A percentile compares a stretch with the other conserved stretches of the same genome.
phyloP scores from a whole-genome alignment of 164 flowering plant genomes.

The Paratinospora sagittata region DNA sequence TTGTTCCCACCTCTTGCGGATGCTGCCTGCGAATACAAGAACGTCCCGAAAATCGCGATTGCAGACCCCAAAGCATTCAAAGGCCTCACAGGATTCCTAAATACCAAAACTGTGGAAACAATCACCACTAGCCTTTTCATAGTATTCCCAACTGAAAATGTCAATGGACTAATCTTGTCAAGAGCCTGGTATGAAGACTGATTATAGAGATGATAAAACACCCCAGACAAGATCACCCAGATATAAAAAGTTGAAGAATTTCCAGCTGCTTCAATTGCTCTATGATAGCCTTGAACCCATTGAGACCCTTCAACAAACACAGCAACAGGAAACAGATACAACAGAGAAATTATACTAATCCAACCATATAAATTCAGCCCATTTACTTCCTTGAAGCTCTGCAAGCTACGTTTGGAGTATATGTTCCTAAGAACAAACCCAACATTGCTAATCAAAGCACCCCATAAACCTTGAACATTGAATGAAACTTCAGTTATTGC shows the following conservation, averaged over 20 bases:
- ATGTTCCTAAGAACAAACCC: constrained; percentile 87
- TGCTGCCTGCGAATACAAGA: constrained; percentile 86
- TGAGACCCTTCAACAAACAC: constrained; percentile 77
- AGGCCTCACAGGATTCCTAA: constrained; percentile 81
- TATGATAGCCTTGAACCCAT: constrained; percentile 70
- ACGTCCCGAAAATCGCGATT: constrained; percentile 82
- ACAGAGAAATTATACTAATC: constrained; percentile 64
- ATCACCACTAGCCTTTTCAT: constrained; percentile 96
- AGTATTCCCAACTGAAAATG: constrained; percentile 87
- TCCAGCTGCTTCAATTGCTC: constrained; percentile 48
- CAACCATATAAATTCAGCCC: constrained; percentile 86
- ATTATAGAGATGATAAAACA: constrained; percentile 85
- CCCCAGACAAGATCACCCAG: constrained; percentile 73
- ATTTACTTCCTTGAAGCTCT: constrained; percentile 70
- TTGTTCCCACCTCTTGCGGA: constrained; percentile 38
- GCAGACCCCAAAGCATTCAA: constrained; percentile 85
- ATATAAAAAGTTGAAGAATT: constrained; percentile 58
- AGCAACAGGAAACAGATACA: constrained; percentile 75
- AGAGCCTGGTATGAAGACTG: constrained; percentile 87
- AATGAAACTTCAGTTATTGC: constrained; percentile 85
- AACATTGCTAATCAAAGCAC: constrained; percentile 84
- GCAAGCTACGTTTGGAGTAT: constrained; percentile 69
- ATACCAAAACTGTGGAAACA: constrained; percentile 63
- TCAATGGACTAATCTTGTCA: constrained; percentile 81
- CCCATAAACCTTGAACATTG: constrained; percentile 70